Evolutionary conservation across 768 basidiomycete species (phyloP).

Genomic region (Crucibulum laeve): DNA sequence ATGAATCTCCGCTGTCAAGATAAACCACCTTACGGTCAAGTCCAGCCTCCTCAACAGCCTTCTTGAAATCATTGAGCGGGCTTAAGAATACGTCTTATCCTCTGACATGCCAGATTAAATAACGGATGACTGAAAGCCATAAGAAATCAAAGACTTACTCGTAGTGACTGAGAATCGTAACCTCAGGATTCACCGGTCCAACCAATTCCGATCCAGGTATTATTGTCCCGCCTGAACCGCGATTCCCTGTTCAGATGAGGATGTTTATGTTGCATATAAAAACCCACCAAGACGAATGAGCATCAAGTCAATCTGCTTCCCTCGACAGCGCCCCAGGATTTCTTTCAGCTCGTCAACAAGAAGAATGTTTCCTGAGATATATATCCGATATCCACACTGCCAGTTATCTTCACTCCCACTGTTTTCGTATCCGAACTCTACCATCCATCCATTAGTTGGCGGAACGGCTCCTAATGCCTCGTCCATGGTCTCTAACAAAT

Average conservation of each 20-base stretch:
- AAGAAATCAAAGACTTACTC: conserved; percentile 2
- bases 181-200: conserved; percentile 3
- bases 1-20: conserved; percentile 4
- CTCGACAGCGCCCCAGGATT: conserved; percentile 6
- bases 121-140: background rate
- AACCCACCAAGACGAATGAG: conserved; percentile 5
- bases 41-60: conserved; percentile 2
- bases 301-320: conserved; percentile 7
- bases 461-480: conserved; percentile 3
- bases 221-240: conserved; percentile 2
- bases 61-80: conserved; percentile 5
- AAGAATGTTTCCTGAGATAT: conserved; percentile 6
- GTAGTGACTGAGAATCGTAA: conserved; percentile 7
- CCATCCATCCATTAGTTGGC: conserved; percentile 8
- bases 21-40: conserved; percentile 4
- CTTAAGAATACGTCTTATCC: conserved; percentile 7
- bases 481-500: background rate
- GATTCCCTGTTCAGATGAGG: background rate
- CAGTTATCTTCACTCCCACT: background rate
- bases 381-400: conserved; percentile 6
- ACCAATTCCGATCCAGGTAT: conserved; percentile 4
- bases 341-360: conserved; percentile 7
- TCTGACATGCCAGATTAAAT: background rate
- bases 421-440: conserved; percentile 2
- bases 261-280: background rate